Conservation (phyloP, 805 yeast genomes). For the Candida bentonensis region DNA sequence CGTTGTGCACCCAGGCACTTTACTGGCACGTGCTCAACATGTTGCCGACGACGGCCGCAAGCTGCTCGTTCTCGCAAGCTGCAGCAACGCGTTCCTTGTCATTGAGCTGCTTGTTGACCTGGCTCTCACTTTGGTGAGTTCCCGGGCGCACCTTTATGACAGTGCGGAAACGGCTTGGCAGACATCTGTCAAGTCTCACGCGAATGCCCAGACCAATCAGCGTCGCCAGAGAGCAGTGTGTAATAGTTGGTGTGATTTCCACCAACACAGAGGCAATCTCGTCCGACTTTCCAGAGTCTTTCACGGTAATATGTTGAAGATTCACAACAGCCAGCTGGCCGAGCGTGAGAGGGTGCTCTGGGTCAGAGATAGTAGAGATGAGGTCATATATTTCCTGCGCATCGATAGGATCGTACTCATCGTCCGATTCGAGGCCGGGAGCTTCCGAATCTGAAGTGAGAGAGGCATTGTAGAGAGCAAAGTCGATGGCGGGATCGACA, state of each 20-base stretch:
- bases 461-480: constrained; percentile 9
- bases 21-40: constrained; percentile 69
- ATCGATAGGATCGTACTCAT: constrained; percentile 49
- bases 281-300: constrained; percentile 36
- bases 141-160: constrained; percentile 76
- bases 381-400: constrained; percentile 82
- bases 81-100: constrained; percentile 98
- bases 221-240: constrained; percentile 94
- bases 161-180: constrained; percentile 74
- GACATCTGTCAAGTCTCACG: constrained; percentile 76
- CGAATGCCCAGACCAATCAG: constrained; percentile 89
- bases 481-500: constrained; percentile 9
- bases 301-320: constrained; percentile 61
- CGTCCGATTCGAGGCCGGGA: constrained; percentile 13
- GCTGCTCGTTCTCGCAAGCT: constrained; percentile 93
- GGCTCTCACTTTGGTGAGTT: constrained; percentile 88
- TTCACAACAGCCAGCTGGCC: constrained; percentile 93
- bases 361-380: constrained; percentile 80
- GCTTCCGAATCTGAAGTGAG: constrained; percentile 11
- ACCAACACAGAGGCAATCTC: constrained; percentile 65
- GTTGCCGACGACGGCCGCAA: constrained; percentile 75
- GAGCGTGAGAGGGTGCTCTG: constrained; percentile 90
- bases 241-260: constrained; percentile 90
- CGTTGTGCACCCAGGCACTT: too few relatives aligned
- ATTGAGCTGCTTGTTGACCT: constrained; percentile 90